Evolutionary conservation across 1,284 basidiomycete species (phyloP).

Genomic region (Trichosporon faecale): DNA sequence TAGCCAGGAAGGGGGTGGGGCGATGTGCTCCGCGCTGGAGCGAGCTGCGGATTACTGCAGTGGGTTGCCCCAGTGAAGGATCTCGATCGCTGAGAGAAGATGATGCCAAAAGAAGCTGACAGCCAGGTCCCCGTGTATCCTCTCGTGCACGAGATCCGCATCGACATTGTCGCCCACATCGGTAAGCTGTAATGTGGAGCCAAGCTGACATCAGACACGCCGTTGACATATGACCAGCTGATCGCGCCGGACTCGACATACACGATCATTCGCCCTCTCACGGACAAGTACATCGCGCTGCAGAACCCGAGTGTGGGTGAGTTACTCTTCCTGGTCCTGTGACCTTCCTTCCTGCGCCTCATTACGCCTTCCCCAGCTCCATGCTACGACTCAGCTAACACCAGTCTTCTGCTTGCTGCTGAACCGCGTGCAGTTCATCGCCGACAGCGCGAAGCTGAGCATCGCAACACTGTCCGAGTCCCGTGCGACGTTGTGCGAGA

Average conservation of each 20-base stretch:
- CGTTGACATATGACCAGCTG: constrained; percentile 71
- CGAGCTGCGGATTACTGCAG: neutral
- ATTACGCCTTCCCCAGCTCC: neutral
- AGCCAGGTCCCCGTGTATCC: constrained; percentile 43
- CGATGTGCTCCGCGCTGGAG: neutral
- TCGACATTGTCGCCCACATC: constrained; percentile 52
- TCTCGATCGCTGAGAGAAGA: neutral
- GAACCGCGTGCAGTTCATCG: constrained; percentile 81
- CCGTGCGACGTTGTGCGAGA: constrained; percentile 79
- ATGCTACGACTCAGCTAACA: neutral
- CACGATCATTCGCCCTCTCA: constrained; percentile 62
- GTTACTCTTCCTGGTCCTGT: constrained; percentile 10
- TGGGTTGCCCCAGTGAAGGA: too few species aligned
- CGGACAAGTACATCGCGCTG: constrained; percentile 48
- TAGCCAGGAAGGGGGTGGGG: too few species aligned
- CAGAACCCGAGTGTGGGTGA: constrained; percentile 49
- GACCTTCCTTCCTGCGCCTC: neutral
- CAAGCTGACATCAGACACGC: constrained; percentile 60
- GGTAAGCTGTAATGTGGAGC: constrained; percentile 22
- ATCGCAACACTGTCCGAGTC: constrained; percentile 65
- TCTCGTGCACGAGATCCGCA: constrained; percentile 51
- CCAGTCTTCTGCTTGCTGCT: constrained; percentile 81
- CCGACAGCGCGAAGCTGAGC: constrained; percentile 60
- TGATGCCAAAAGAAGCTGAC: constrained; percentile 1
- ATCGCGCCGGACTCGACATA: constrained; percentile 80